Conservation (phyloP, 345 rosid genomes). For the Turritis glabra region DNA sequence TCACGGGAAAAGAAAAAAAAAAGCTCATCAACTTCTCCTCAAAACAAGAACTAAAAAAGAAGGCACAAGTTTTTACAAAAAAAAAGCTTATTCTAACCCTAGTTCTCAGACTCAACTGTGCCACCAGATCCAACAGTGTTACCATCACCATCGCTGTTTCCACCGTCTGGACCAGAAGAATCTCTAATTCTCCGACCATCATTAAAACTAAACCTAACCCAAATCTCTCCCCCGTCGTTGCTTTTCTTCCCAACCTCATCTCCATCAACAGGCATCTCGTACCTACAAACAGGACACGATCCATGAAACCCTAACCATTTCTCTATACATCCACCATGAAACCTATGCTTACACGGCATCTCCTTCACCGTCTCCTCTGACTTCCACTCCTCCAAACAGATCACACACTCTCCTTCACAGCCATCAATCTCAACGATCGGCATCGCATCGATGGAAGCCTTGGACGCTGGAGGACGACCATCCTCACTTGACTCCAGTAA, state of each 20-base stretch:
- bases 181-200: conserved; percentile 38
- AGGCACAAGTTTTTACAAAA: not conserved
- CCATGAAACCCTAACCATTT: conserved; percentile 80
- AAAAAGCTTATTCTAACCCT: not conserved
- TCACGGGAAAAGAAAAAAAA: not conserved
- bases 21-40: not conserved
- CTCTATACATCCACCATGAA: conserved; percentile 70
- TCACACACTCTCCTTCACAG: conserved; percentile 54
- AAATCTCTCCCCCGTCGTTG: conserved; percentile 44
- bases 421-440: conserved; percentile 42
- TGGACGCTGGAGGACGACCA: conserved; percentile 83
- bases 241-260: conserved; percentile 31
- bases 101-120: conserved; percentile 2
- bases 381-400: conserved; percentile 68
- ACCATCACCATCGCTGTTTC: conserved; percentile 4
- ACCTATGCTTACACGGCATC: conserved; percentile 85
- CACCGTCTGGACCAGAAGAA: conserved; percentile 21
- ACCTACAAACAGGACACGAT: conserved; percentile 86
- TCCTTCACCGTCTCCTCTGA: conserved; percentile 51
- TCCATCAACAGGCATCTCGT: conserved; percentile 72
- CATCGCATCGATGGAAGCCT: conserved; percentile 68
- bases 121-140: not conserved
- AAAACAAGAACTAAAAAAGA: not conserved
- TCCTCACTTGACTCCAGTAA: conserved; percentile 35
- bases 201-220: conserved; percentile 56